These are phyloP conservation scores for Mucor ambiguus DNA, from an alignment of 371 early-diverging fungal species.

Conservation along the genomic window DNA sequence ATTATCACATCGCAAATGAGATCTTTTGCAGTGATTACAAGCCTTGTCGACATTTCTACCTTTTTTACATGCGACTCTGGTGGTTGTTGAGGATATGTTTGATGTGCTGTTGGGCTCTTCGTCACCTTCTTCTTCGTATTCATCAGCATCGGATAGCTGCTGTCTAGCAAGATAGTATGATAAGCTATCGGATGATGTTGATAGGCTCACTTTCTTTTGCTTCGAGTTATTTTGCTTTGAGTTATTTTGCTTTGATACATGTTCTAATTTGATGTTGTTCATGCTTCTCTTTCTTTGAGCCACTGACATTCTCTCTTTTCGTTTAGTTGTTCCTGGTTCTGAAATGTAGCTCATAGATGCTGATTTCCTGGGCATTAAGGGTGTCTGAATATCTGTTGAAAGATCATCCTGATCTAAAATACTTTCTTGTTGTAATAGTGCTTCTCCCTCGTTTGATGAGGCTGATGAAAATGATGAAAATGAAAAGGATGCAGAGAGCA, in stretches of 20 bases:
- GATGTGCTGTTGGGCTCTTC: not conserved
- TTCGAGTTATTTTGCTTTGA: not conserved
- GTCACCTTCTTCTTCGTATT: constrained; percentile 3
- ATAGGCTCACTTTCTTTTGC: not conserved
- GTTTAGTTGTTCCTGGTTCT: not conserved
- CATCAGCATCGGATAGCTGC: constrained; percentile 10
- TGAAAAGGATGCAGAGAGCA: constrained; percentile 15
- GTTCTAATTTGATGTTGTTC: not conserved
- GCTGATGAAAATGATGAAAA: constrained; percentile 17
- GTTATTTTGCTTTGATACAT: not conserved
- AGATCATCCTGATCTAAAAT: not conserved
- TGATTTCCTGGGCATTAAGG: constrained; percentile 2
- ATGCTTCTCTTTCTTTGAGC: not conserved
- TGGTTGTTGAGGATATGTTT: not conserved
- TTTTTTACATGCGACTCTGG: constrained; percentile 16
- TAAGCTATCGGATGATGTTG: constrained; percentile 8
- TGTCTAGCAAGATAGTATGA: constrained; percentile 9
- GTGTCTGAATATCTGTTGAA: not conserved
- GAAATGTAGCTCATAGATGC: constrained; percentile 9
- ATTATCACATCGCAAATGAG: constrained; percentile 48
- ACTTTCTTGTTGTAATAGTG: not conserved
- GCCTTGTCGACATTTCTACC: constrained; percentile 48
- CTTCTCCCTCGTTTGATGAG: constrained; percentile 9
- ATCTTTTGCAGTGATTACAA: constrained; percentile 49
- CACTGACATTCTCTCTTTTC: not conserved